Evolutionary conservation across 495 filamentous ascomycete species (phyloP).

Genomic region (Penicillium bialowiezense): DNA sequence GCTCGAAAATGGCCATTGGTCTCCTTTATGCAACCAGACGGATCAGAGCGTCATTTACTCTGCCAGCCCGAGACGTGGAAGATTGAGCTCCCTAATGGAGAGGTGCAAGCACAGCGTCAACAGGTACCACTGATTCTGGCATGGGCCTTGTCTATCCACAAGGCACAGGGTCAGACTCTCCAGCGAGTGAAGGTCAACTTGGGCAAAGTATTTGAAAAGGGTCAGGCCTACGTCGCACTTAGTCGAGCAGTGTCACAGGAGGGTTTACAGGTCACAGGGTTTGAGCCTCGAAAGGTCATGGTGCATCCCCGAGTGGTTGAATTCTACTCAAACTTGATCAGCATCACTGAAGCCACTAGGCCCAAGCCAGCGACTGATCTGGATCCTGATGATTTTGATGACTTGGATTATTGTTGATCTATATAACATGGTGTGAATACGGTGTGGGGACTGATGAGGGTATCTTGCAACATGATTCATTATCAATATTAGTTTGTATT

Average conservation of each 20-base stretch:
- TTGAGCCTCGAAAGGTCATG: slow-evolving; percentile 89
- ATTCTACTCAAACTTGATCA: slow-evolving; percentile 81
- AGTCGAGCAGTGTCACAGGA: slow-evolving; percentile 81
- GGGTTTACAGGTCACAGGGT: slow-evolving; percentile 84
- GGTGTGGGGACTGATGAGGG: neutral
- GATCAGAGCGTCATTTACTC: slow-evolving; percentile 71
- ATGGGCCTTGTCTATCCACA: slow-evolving; percentile 97
- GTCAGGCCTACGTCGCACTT: slow-evolving; percentile 60
- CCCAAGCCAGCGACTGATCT: slow-evolving; percentile 19
- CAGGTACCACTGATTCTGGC: slow-evolving; percentile 78
- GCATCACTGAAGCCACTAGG: slow-evolving; percentile 36
- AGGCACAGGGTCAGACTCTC: slow-evolving; percentile 94
- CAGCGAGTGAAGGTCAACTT: slow-evolving; percentile 94
- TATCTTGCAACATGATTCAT: neutral
- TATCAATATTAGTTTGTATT: neutral
- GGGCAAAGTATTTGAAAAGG: slow-evolving; percentile 90
- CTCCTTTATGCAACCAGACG: slow-evolving; percentile 74
- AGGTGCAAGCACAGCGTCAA: slow-evolving; percentile 76
- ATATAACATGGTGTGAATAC: slow-evolving; percentile 1
- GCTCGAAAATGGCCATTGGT: slow-evolving; percentile 73
- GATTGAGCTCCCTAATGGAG: slow-evolving; percentile 91
- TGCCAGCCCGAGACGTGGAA: slow-evolving; percentile 91
- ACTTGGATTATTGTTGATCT: slow-evolving; percentile 25
- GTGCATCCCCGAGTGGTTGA: slow-evolving; percentile 81
- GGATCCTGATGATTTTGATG: slow-evolving; percentile 30